Evolutionary conservation across 1,284 basidiomycete species (phyloP).

Genomic region (Melampsora larici-populina): DNA sequence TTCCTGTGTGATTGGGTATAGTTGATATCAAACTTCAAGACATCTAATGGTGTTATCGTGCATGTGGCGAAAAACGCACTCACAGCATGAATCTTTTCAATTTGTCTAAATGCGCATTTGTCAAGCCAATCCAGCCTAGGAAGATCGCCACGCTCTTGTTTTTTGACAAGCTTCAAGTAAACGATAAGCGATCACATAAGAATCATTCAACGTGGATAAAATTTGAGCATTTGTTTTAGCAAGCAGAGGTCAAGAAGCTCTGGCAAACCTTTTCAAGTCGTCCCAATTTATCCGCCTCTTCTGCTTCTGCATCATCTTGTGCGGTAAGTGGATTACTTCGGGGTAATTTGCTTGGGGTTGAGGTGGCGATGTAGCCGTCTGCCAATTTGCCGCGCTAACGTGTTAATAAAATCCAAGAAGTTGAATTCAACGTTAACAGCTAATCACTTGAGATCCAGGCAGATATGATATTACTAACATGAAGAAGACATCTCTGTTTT

Average conservation of each 20-base stretch:
- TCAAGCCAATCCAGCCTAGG: constrained; percentile 94
- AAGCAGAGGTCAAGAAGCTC: neutral
- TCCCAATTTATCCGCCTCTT: constrained; percentile 79
- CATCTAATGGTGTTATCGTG: neutral
- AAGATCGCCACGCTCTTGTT: constrained; percentile 91
- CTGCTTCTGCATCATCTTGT: constrained; percentile 58
- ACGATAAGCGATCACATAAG: constrained; percentile 28
- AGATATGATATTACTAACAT: constrained; percentile 21
- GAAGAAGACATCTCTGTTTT: constrained; percentile 77
- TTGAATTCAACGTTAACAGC: constrained; percentile 74
- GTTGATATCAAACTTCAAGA: neutral
- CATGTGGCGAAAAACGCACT: constrained; percentile 49
- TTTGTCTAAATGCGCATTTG: constrained; percentile 82
- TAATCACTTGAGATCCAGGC: constrained; percentile 60
- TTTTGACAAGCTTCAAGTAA: constrained; percentile 74
- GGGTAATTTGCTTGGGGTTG: constrained; percentile 26
- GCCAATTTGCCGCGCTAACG: constrained; percentile 30
- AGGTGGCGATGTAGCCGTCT: constrained; percentile 45
- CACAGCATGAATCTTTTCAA: constrained; percentile 86
- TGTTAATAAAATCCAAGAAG: constrained; percentile 66
- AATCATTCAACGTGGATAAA: neutral
- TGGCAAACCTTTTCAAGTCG: constrained; percentile 76
- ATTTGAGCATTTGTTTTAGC: neutral
- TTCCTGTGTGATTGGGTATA: constrained; percentile 28
- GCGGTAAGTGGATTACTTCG: neutral